Evolutionary conservation across 2,329 filamentous ascomycete species (phyloP), one percentile per base, ranked within the genome.

Genomic region (Ceratocystis eucalypticola): DNA sequence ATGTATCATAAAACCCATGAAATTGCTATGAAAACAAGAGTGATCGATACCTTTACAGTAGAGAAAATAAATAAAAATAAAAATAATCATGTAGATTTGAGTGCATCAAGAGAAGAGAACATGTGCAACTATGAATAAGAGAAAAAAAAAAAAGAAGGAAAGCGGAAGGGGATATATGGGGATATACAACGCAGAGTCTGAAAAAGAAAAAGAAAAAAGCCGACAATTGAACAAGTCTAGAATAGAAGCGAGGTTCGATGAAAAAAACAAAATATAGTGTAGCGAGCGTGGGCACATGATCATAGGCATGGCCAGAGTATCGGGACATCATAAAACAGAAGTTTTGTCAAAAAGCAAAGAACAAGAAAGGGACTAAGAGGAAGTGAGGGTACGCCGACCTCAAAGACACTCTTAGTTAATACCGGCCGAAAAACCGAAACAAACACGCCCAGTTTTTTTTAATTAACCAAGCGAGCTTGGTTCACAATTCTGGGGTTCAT

Each of bases 401-500:
- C 48, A 15, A 53, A 41, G 37, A 41, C 37, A 41, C 37, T 15
- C 37, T 41, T 41, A 41, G 37, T 41, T 41, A 15, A 12, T 41
- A 41, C 37, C 10, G 37, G 10, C 37, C 22, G 25, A 53, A 28
- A 6, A 28, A 15, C 10, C 48, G 25, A 28, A 15, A 53, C 48
- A n/a, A 20, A 8, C 3, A 28, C 20, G 22, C 48, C 48, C 10
- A 10, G 48, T 20, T 25, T 22, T 8, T 8, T 53, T 53, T 53
- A 41, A 41, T 62, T 59, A 65, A 33, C 22, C 41, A 20, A 48
- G 20, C 17, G 62, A 53, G 15, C 44, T 65, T 7, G 66, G 41
- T 37, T 45, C 53, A 7, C 17, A 50, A 4, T n/a, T 30, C 53
- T 37, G n/a, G 17, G 63, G 45, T 25, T 79, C 79, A 69, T 86